These are phyloP conservation scores for Metschnikowia kunwiensis DNA, from an alignment of 805 yeast genomes.

Conservation along the genomic window DNA sequence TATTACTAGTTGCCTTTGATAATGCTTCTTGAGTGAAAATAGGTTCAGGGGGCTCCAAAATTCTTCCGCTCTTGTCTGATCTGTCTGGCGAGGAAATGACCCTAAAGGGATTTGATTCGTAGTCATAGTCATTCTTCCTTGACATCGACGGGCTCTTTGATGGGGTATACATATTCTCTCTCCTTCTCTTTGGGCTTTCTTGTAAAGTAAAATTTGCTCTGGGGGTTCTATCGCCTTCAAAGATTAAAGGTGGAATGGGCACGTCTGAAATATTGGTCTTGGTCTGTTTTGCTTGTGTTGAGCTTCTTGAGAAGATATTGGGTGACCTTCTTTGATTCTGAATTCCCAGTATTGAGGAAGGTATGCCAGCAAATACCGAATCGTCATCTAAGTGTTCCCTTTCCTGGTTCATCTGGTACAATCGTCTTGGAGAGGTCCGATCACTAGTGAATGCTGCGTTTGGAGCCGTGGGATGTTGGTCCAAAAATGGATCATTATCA, in stretches of 20 bases:
- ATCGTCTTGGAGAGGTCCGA: slow-evolving; percentile 37
- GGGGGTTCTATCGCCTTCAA: slow-evolving; percentile 37
- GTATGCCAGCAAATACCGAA: slow-evolving; percentile 23
- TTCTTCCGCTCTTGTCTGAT: slow-evolving; percentile 45
- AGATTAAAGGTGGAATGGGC: slow-evolving; percentile 12
- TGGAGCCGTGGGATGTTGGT: slow-evolving; percentile 34
- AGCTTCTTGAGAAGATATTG: slow-evolving; percentile 41
- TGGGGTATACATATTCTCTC: slow-evolving; percentile 27
- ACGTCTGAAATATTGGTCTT: slow-evolving; percentile 4
- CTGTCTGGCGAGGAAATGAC: slow-evolving; percentile 28
- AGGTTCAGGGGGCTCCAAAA: slow-evolving; percentile 63
- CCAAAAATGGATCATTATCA: slow-evolving; percentile 30
- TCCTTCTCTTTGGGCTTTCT: slow-evolving; percentile 67
- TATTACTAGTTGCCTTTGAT: slow-evolving; percentile 50
- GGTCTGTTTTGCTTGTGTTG: slow-evolving; percentile 20
- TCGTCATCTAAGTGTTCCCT: slow-evolving; percentile 24
- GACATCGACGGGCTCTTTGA: no score
- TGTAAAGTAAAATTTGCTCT: slow-evolving; percentile 62
- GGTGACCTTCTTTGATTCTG: slow-evolving; percentile 40
- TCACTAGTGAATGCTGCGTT: slow-evolving; percentile 40
- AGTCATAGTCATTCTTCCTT: no score
- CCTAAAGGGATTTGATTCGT: no score
- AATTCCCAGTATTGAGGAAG: slow-evolving; percentile 30
- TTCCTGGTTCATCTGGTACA: slow-evolving; percentile 24
- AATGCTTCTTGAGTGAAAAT: slow-evolving; percentile 60